Evolutionary conservation across 495 filamentous ascomycete genomes (phyloP), one percentile per base, ranked within the genome.

Genomic region (Tuber indicum): DNA sequence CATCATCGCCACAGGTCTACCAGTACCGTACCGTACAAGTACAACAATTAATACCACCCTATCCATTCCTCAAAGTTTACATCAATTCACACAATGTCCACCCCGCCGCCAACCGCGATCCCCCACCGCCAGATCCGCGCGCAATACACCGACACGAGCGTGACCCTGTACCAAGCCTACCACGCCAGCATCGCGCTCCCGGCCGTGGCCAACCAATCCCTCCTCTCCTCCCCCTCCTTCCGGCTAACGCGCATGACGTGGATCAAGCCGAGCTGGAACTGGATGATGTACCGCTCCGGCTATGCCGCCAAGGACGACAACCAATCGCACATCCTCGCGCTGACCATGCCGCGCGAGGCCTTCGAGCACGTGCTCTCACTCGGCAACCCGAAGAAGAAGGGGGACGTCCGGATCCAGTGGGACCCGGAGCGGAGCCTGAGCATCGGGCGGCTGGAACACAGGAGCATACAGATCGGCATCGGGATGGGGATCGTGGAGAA

Each of bases 121-220:
- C 86, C 87, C n/a, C 86, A 86, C 84, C 85, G 86, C 66, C 87
- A 88, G 75, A 88, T 91, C 80, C 87, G 89, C 52, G 88, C 89
- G 62, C 76, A 77, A 69, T 86, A 87, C 84, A 85, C 85, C 71
- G 66, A 78, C 1, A 74, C 83, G 36, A 88, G 86, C 52, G 88
- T 91, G 72, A 89, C 88, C 0, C 86, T 91, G 79, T 91, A 91
- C 84, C 89, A 91, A 86, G 90, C 90, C 52, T 91, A 91, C 83
- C 84, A 84, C 43, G 70, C 81, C 69, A 45, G 81, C 72, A 91
- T 92, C 81, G 89, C 90, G 7, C 70, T 81, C 9, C 84, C 89
- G 16, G 90, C 89, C 21, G 85, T 92, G 14, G 19, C 81, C 26
- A 71, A 82, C 5, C 89, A 91, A 78, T 86, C 83, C 2, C 86